Conservation (phyloP, 148 eudicot species). For the Rhododendron henanense region DNA sequence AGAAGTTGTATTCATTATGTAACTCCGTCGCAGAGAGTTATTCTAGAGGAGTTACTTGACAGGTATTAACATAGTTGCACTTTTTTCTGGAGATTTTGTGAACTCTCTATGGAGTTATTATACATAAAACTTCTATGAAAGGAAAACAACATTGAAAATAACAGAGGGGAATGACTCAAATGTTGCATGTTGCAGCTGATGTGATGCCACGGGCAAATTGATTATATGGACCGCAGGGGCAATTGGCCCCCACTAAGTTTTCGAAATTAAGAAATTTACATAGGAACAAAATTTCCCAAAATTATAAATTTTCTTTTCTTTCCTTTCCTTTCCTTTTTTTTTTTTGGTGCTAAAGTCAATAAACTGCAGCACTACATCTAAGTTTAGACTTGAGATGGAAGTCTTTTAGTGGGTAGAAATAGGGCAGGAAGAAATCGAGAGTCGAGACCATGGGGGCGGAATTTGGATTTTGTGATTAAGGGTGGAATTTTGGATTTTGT, state of each 20-base stretch:
- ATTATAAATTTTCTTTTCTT: neutral
- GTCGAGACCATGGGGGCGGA: neutral
- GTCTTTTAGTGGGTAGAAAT: neutral
- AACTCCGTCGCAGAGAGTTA: slow-evolving; percentile 85
- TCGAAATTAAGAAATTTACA: neutral
- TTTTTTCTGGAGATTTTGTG: neutral
- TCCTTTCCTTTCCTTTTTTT: too few species aligned
- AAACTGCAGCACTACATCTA: neutral
- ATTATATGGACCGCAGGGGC: neutral
- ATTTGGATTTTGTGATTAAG: neutral
- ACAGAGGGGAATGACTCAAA: neutral
- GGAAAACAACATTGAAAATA: neutral
- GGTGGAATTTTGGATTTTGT: neutral
- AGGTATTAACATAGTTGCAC: slow-evolving; percentile 35
- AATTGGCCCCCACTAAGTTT: neutral
- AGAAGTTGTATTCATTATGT: slow-evolving; percentile 92
- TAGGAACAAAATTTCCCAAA: neutral
- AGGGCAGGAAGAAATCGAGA: neutral
- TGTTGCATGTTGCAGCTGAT: neutral
- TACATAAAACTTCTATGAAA: neutral
- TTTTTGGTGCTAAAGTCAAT: neutral
- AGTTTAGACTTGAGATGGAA: neutral
- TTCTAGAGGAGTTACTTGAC: slow-evolving; percentile 80
- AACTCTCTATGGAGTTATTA: neutral
- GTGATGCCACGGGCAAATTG: neutral